Base-by-base conservation (phyloP, 768 basidiomycete genomes). In the Tylopilus sp. region DNA sequence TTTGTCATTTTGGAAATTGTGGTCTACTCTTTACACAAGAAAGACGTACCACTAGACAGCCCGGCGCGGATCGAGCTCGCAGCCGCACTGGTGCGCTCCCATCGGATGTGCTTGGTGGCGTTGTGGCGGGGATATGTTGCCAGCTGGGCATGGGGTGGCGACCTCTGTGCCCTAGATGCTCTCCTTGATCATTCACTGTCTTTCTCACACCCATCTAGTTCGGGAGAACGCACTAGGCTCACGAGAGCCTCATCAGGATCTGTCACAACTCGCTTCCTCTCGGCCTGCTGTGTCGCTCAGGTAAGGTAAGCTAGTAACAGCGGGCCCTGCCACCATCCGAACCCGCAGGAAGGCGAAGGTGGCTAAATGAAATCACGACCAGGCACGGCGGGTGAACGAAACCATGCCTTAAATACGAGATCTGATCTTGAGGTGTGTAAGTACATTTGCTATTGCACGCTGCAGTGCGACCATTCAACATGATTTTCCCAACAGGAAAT, bases 401-500 rank as follows among this genome's bases (percentile, higher is more conserved):
- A 46, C 58, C 70, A 68, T 62, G 59, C 62, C 52, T 61, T 55
- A 63, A 71, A 68, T 62, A 62, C 63, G 53, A 66, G 68, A 70
- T 70, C 68, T 53, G 62, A 70, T 69, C 68, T 71, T 33, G 45
- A 48, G 26, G 59, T 67, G 61, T 70, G 65, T 67, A 55, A 46
- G 60, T 71, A 46, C 62, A 38, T 67, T 58, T 59, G 57, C 61
- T 56, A 65, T 62, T 63, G 58, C 59, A 55, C 55, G 44, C 68
- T 64, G 60, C 65, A 56, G 54, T 68, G 63, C 64, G 59, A 68
- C 60, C 41, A 48, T 59, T 48, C 29, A 54, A 53, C 55, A 56
- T 67, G 64, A 71, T 70, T 71, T 71, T 68, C 70, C 66, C 66
- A 70, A 70, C 68, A 62, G 68, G 70, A 70, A 66, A 62, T 37